Conservation (phyloP, 2,329 filamentous ascomycete genomes). For the Dactylellina sp. region DNA sequence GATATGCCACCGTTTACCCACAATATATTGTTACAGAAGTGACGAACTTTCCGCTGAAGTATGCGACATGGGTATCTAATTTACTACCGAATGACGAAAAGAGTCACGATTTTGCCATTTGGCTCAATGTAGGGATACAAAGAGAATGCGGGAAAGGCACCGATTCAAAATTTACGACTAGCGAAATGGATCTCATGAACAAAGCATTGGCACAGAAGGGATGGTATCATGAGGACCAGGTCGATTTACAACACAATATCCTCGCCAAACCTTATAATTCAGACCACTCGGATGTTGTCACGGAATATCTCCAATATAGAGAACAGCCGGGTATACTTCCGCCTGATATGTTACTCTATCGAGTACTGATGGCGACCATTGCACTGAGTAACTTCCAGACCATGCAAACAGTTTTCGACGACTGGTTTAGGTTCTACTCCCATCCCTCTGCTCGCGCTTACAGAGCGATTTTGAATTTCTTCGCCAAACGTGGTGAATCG, state of each 20-base stretch:
- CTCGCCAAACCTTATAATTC: conserved; percentile 26
- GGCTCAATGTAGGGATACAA: conserved; percentile 26
- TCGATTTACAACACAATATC: conserved; percentile 31
- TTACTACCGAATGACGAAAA: conserved; percentile 14
- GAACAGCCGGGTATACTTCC: conserved; percentile 30
- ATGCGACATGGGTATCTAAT: conserved; percentile 28
- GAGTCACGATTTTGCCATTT: conserved; percentile 33
- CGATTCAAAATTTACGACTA: background rate
- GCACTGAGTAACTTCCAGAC: conserved; percentile 61
- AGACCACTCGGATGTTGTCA: conserved; percentile 46
- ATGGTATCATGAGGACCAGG: conserved; percentile 25
- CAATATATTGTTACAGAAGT: conserved; percentile 17
- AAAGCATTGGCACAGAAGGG: conserved; percentile 3
- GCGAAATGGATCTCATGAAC: conserved; percentile 7
- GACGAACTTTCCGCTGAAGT: conserved; percentile 21
- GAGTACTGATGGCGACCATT: conserved; percentile 62
- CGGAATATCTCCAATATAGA: conserved; percentile 58
- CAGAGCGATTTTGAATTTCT: conserved; percentile 64
- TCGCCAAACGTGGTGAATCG: conserved; percentile 67
- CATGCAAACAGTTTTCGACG: conserved; percentile 63
- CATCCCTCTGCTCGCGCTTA: conserved; percentile 61
- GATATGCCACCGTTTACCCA: conserved; percentile 19
- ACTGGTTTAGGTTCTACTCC: conserved; percentile 62
- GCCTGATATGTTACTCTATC: conserved; percentile 58
- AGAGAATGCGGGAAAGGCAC: conserved; percentile 6